These are phyloP conservation scores for Fomitopsis schrenkii DNA, from an alignment of 1,284 basidiomycete genomes.

Conservation along the genomic window DNA sequence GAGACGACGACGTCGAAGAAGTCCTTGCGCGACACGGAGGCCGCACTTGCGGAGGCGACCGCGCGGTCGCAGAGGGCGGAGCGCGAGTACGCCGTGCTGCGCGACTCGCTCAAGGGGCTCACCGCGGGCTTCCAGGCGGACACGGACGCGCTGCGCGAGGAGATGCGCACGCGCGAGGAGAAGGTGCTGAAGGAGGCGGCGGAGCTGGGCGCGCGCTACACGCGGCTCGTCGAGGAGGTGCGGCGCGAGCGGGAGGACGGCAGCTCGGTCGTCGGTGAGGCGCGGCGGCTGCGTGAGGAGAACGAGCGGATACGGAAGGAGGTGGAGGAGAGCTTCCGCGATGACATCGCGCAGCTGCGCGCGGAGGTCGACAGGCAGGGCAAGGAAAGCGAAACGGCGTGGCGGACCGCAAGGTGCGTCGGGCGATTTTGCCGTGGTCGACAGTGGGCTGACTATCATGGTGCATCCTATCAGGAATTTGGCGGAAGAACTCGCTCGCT, in stretches of 20 bases:
- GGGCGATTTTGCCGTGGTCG: not conserved
- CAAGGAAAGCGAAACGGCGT: conserved; percentile 51
- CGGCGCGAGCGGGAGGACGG: conserved; percentile 42
- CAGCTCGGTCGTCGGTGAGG: conserved; percentile 32
- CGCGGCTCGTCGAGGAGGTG: conserved; percentile 54
- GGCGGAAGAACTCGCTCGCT: conserved; percentile 55
- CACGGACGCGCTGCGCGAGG: conserved; percentile 57
- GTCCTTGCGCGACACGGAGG: conserved; percentile 72
- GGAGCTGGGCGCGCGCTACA: conserved; percentile 60
- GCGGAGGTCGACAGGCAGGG: conserved; percentile 50
- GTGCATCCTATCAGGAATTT: conserved; percentile 38
- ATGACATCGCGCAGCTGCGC: conserved; percentile 40
- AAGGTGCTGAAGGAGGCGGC: conserved; percentile 61
- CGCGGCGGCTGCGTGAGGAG: conserved; percentile 37
- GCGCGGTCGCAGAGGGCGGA: conserved; percentile 75
- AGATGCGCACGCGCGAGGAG: conserved; percentile 69
- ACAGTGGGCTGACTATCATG: not conserved
- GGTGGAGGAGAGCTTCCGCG: conserved; percentile 48
- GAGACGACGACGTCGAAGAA: conserved; percentile 72
- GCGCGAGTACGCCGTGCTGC: conserved; percentile 72
- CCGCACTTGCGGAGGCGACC: conserved; percentile 63
- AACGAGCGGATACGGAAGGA: conserved; percentile 39
- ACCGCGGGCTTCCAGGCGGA: conserved; percentile 68
- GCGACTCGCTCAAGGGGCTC: conserved; percentile 69
- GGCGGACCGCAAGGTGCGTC: conserved; percentile 57